Evolutionary conservation across 305 asterid genomes (phyloP), one percentile per base, ranked within the genome.

Genomic region (Fraxinus floribunda): DNA sequence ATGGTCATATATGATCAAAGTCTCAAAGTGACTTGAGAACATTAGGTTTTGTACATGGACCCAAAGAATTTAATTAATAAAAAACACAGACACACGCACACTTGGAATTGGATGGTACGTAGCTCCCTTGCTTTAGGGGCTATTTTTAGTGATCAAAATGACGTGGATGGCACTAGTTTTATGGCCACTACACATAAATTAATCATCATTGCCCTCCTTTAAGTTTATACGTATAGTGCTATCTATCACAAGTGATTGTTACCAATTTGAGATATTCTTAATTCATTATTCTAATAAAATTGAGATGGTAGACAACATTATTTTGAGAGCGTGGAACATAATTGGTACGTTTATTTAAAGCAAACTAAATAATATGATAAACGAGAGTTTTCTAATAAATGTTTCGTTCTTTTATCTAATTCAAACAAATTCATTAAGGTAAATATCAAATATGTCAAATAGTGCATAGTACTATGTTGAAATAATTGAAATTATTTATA

Each of bases 51-150:
- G 2, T 66, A 24, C 15, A 66, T 66, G 74, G 74, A 24, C 74
- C 6, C 7, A 3, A 26, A 66, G 2, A 66, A 66, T 24, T 24
- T 24, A 24, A 26, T 66, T 66, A 72, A 84, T 80, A 80, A 13
- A 15, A 77, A 2, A 38, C 9, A 38, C 44, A 9, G 15, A 7
- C 44, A 38, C 44, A 9, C 49, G 8, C 52, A 35, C 66, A 35
- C 35, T 41, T 76, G 66, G 77, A 34, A 70, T 68, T 62, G 41
- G 81, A 77, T 29, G 75, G n/a, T n/a, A n/a, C n/a, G 88, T 76
- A 81, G 84, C 86, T 82, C n/a, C 84, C 89, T 57, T 79, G 77
- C 78, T 81, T 81, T 83, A 55, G 74, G 86, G 88, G 75, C 5
- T 85, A 80, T 34, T 49, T 35, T 76, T 34, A 73, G 71, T 80